Conservation (phyloP, 805 yeast species). For the Teunomyces lycoperdinae region DNA sequence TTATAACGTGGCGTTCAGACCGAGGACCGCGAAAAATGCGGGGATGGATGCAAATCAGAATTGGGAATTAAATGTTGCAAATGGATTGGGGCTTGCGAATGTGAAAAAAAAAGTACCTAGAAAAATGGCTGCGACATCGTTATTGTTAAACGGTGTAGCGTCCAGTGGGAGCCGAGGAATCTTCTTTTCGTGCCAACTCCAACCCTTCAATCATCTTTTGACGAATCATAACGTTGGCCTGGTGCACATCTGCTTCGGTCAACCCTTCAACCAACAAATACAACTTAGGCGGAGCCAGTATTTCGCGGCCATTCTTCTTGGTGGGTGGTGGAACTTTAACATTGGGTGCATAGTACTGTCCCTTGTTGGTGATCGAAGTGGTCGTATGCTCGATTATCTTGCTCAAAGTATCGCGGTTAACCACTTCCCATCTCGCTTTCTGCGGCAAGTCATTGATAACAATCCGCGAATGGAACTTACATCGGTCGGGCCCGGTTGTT, state of each 20-base stretch:
- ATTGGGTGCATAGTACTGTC: constrained; percentile 56
- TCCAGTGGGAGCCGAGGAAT: constrained; percentile 40
- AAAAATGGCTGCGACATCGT: background rate
- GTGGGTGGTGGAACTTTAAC: constrained; percentile 49
- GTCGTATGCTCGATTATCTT: constrained; percentile 69
- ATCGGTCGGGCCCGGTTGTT: constrained; percentile 53
- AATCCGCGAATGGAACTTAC: constrained; percentile 62
- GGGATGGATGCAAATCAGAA: background rate
- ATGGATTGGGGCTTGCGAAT: background rate
- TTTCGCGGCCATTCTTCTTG: constrained; percentile 42
- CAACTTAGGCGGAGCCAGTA: constrained; percentile 65
- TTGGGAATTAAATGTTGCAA: no score
- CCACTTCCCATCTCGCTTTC: constrained; percentile 71
- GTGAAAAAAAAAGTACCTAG: background rate
- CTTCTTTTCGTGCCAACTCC: constrained; percentile 45
- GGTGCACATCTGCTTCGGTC: constrained; percentile 53
- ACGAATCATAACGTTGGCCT: constrained; percentile 58
- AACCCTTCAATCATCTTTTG: constrained; percentile 56
- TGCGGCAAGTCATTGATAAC: constrained; percentile 85
- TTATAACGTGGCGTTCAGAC: background rate
- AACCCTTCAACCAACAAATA: constrained; percentile 77
- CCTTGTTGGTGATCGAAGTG: constrained; percentile 78
- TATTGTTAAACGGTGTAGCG: constrained; percentile 45
- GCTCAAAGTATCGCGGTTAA: constrained; percentile 60
- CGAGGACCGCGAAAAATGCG: constrained; percentile 1